Conservation (phyloP, 305 asterid species). For the Fraxinus paxiana region DNA sequence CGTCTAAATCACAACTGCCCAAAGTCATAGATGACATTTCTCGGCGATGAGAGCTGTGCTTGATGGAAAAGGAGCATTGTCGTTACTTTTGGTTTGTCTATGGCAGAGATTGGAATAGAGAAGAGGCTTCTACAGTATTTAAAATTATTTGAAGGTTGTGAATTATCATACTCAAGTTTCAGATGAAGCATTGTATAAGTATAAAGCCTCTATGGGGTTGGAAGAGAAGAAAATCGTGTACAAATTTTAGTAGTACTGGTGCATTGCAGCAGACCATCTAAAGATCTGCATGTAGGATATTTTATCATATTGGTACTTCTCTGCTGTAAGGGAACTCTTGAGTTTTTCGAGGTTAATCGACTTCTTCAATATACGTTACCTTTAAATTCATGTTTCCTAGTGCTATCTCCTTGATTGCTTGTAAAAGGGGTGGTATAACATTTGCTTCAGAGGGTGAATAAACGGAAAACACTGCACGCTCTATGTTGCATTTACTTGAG, state of each 20-base stretch:
- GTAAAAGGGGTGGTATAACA: conserved; percentile 26
- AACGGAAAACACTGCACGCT: conserved; percentile 28
- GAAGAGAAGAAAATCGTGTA: conserved; percentile 17
- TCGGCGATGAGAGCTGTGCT: conserved; percentile 23
- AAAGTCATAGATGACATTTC: conserved; percentile 21
- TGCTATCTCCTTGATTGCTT: conserved; percentile 24
- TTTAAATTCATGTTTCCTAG: conserved; percentile 29
- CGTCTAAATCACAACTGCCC: conserved; percentile 9
- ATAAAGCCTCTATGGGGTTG: conserved; percentile 23
- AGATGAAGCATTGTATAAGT: conserved; percentile 33
- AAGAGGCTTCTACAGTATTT: conserved; percentile 44
- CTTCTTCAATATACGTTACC: conserved; percentile 30
- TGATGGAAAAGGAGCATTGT: conserved; percentile 28
- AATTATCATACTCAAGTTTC: conserved; percentile 26
- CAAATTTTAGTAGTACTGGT: conserved; percentile 20
- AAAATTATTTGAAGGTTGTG: conserved; percentile 32
- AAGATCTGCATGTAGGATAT: conserved; percentile 27
- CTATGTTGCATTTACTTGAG: conserved; percentile 18
- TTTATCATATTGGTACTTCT: conserved; percentile 32
- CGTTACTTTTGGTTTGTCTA: conserved; percentile 32
- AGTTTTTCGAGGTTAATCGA: conserved; percentile 28
- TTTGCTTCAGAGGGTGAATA: conserved; percentile 28
- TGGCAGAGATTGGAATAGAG: conserved; percentile 43
- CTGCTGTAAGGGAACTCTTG: conserved; percentile 36
- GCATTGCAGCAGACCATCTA: conserved; percentile 21